Evolutionary conservation across 1,284 basidiomycete species (phyloP).

Genomic region (Marasmius tenuissimus): DNA sequence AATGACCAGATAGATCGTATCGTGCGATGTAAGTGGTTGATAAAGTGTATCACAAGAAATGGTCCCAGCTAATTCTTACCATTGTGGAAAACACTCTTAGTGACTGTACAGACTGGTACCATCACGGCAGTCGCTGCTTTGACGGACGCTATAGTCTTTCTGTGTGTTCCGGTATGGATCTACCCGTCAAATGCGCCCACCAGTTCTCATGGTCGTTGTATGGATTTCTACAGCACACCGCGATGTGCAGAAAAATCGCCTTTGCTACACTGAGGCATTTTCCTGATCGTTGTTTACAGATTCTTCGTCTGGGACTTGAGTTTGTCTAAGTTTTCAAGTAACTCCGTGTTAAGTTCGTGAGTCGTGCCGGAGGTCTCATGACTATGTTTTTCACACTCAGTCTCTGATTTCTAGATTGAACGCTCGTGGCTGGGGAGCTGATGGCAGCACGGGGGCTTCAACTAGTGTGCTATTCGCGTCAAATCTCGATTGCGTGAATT

Average conservation of each 20-base stretch:
- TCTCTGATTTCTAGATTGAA: neutral
- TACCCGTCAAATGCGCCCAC: neutral
- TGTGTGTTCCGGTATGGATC: constrained; percentile 3
- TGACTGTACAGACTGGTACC: constrained; percentile 12
- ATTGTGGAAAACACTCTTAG: too few species aligned
- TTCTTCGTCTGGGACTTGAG: constrained; percentile 14
- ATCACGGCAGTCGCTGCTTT: constrained; percentile 12
- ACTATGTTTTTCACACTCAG: neutral
- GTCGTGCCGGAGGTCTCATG: neutral
- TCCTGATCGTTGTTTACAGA: neutral
- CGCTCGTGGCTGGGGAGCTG: neutral
- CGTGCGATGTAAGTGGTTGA: constrained; percentile 3
- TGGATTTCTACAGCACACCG: constrained; percentile 2
- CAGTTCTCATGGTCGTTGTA: neutral
- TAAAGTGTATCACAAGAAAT: neutral
- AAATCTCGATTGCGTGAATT: neutral
- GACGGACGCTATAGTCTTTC: constrained; percentile 11
- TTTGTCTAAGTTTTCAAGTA: constrained; percentile 13
- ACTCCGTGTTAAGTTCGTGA: constrained; percentile 13
- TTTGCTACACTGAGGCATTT: neutral
- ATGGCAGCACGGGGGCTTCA: neutral
- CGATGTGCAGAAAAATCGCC: constrained; percentile 1
- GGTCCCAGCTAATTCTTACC: neutral
- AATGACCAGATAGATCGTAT: constrained; percentile 10
- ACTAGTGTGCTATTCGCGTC: neutral